A percentile compares a stretch with the other conserved stretches of the same genome.
These are phyloP conservation scores for Leccinum ochraceum DNA, from an alignment of 768 basidiomycete species.

Conservation along the genomic window DNA sequence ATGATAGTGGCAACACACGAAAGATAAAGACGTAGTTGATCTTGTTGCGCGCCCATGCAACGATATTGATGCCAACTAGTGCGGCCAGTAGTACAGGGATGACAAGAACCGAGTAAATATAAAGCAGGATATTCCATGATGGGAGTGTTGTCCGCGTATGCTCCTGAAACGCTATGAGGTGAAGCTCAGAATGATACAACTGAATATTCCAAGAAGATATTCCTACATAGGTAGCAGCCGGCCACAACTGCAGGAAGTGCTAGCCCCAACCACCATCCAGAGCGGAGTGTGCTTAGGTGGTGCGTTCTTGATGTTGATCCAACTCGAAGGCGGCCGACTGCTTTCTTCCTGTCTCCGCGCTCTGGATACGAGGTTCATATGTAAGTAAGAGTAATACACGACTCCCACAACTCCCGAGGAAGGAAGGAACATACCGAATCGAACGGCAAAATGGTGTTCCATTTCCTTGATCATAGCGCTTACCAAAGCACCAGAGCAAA, in stretches of 20 bases:
- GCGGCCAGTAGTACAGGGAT: slow-evolving; percentile 76
- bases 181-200: not conserved
- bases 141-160: slow-evolving; percentile 56
- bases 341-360: slow-evolving; percentile 78
- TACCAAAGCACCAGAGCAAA: slow-evolving; percentile 63
- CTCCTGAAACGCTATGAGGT: slow-evolving; percentile 51
- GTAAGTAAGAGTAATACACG: not conserved
- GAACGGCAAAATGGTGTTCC: slow-evolving; percentile 72
- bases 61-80: slow-evolving; percentile 80
- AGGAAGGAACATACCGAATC: slow-evolving; percentile 62
- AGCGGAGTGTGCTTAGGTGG: slow-evolving; percentile 71
- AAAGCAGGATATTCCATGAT: slow-evolving; percentile 73
- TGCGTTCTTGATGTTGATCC: slow-evolving; percentile 53
- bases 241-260: slow-evolving; percentile 66
- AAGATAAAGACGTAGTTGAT: slow-evolving; percentile 97
- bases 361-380: slow-evolving; percentile 32
- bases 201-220: not conserved
- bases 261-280: slow-evolving; percentile 71
- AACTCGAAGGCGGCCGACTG: slow-evolving; percentile 64
- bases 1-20: slow-evolving; percentile 43
- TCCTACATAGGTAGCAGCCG: slow-evolving; percentile 61
- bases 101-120: slow-evolving; percentile 72
- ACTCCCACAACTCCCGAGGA: not conserved
- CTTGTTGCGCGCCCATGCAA: slow-evolving; percentile 70
- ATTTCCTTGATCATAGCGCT: slow-evolving; percentile 70